Evolutionary conservation across 2,329 filamentous ascomycete species (phyloP).

Genomic region (Kalmusia sp.): DNA sequence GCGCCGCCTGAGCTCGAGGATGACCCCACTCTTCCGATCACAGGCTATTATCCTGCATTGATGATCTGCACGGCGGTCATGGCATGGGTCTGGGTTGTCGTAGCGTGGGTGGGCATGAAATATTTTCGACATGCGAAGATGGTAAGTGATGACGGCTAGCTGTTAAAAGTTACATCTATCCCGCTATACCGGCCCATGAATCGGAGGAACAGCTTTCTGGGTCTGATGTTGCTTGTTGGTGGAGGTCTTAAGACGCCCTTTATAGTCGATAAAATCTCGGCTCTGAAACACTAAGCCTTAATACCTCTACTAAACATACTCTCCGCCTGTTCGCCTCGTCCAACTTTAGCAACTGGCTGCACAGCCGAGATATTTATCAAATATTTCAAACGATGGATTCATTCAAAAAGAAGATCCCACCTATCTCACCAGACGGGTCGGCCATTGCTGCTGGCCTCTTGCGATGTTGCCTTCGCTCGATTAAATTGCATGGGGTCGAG

Average conservation of each 20-base stretch:
- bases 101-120: conserved; percentile 99
- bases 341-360: conserved; percentile 8
- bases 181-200: conserved; percentile 17
- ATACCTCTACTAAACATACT: conserved; percentile 23
- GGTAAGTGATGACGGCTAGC: conserved; percentile 62
- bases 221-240: conserved; percentile 17
- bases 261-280: conserved; percentile 36
- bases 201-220: conserved; percentile 25
- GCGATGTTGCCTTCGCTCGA: conserved; percentile 10
- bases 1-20: conserved; percentile 95
- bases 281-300: conserved; percentile 44
- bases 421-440: conserved; percentile 13
- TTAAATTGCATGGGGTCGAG: conserved; percentile 20
- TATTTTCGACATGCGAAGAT: conserved; percentile 99
- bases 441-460: conserved; percentile 16
- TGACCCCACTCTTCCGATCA: conserved; percentile 91
- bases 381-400: neutral
- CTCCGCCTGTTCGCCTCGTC: conserved; percentile 1
- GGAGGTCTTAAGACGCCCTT: conserved; percentile 27
- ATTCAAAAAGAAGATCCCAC: conserved; percentile 1
- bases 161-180: neutral
- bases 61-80: conserved; percentile 94
- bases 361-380: conserved; percentile 2
- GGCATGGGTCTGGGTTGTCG: conserved; percentile 98
- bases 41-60: conserved; percentile 94